Evolutionary conservation across 148 eudicot genomes (phyloP), one percentile per base, ranked within the genome.

Genomic region (Amaranthus hypochondriacus): DNA sequence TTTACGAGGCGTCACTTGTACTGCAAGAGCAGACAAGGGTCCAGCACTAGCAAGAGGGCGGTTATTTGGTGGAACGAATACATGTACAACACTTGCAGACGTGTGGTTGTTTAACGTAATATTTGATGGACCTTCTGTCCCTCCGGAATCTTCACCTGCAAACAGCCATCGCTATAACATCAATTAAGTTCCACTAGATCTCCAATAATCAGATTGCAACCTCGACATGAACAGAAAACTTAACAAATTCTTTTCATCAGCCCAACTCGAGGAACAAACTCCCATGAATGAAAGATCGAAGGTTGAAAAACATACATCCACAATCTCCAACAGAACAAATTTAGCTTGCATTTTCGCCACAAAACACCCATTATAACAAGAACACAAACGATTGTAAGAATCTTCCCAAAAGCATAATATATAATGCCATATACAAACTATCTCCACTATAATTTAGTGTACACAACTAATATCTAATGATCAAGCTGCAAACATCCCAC

Each of bases 131-230:
- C 50, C 73, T 28, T 74, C 81, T 48, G 50, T 77, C 64, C 74
- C 90, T 54, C 76, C 58, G 56, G 90, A 70, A 83, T 82, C 90
- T 85, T 89, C 90, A 70, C 90, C 96, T 90, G 83, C 65, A 77
- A 54, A 72, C 11, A 60, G 68, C 65, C 73, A 75, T 46, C 61
- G 73, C 9, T 52, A 13, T 55, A 4, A 80, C 21, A 68, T 78
- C 50, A 74, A 13, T 57, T 52, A 51, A 56, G 49, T 48, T 7
- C 15, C 46, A 62, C 39, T 46, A 49, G 68, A 46, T 14, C 49
- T 48, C 46, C 48, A 51, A 10, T 3, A 3, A 15, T 63, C 67
- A 43, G 3, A 48, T 13, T 0, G 53, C n/a, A 39, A 9, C 14
- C 47, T 39, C 13, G 51, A 62, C 50, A 69, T 39, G 18, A 47